Evolutionary conservation across 2,329 filamentous ascomycete genomes (phyloP).

Genomic region (Alternaria infectoria): DNA sequence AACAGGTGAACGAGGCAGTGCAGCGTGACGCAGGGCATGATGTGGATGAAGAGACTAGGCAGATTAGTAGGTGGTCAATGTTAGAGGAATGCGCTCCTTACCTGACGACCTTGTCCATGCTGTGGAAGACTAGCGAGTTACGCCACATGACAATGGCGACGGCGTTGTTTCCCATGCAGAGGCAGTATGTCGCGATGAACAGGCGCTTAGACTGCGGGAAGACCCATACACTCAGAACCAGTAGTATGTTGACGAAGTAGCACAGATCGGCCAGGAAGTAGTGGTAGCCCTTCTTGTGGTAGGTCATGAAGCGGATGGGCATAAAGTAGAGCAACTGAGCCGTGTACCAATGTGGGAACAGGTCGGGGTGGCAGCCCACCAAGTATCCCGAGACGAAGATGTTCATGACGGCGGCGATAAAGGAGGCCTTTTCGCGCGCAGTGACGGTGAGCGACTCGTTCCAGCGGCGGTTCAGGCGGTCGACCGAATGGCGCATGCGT

Average conservation of each 20-base stretch:
- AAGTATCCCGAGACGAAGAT: slow-evolving; percentile 96
- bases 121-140: slow-evolving; percentile 97
- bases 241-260: slow-evolving; percentile 94
- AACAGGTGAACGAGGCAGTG: slow-evolving; percentile 91
- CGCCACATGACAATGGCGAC: slow-evolving; percentile 99
- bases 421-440: slow-evolving; percentile 89
- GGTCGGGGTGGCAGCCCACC: slow-evolving; percentile 82
- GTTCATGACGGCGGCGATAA: slow-evolving; percentile 95
- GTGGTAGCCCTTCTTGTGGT: slow-evolving; percentile 82
- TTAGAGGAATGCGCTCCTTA: slow-evolving; percentile 42
- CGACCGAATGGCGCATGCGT: slow-evolving; percentile 87
- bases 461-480: slow-evolving; percentile 84
- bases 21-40: slow-evolving; percentile 94
- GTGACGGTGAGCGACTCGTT: slow-evolving; percentile 89
- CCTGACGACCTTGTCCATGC: slow-evolving; percentile 95
- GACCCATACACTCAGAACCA: slow-evolving; percentile 82
- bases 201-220: slow-evolving; percentile 90
- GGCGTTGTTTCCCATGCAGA: slow-evolving; percentile 95
- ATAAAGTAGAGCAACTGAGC: slow-evolving; percentile 90
- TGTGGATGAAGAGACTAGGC: slow-evolving; percentile 89
- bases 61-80: slow-evolving; percentile 13
- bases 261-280: slow-evolving; percentile 98
- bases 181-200: slow-evolving; percentile 89
- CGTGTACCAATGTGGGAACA: slow-evolving; percentile 93
- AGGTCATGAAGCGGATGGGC: slow-evolving; percentile 92